A percentile compares a stretch with the other conserved stretches of the same genome.
These are phyloP conservation scores for Pseudogymnoascus sp. DNA, from an alignment of 2,329 filamentous ascomycete species.

Conservation along the genomic window DNA sequence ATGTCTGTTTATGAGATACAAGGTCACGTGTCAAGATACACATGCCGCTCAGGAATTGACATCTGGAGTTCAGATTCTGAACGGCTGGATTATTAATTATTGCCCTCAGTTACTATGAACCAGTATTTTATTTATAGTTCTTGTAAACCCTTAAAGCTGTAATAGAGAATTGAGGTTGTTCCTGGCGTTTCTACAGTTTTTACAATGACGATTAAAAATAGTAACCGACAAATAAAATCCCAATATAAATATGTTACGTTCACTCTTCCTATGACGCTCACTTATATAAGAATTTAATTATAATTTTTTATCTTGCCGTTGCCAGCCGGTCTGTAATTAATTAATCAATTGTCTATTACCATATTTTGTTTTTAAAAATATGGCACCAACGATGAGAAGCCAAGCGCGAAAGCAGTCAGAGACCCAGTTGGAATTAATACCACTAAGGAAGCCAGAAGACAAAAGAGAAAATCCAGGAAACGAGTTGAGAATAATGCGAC, in stretches of 20 bases:
- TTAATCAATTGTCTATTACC: background rate
- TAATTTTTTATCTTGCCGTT: background rate
- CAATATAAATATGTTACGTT: background rate
- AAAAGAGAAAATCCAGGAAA: background rate
- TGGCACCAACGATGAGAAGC: background rate
- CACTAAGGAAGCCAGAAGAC: background rate
- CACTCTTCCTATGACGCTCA: background rate
- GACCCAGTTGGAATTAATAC: background rate
- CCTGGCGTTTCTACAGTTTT: too few relatives aligned
- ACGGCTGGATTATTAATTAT: background rate
- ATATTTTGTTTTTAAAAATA: background rate
- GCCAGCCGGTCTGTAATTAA: background rate
- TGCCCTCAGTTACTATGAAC: background rate
- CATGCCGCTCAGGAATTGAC: background rate
- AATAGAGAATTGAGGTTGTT: background rate
- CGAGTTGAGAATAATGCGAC: background rate
- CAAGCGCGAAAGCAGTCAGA: background rate
- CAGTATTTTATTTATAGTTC: background rate
- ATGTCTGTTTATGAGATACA: background rate
- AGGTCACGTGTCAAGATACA: background rate
- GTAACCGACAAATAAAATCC: background rate
- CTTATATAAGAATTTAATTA: background rate
- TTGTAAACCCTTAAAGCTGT: background rate
- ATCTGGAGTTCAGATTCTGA: background rate
- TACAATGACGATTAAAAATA: background rate